Evolutionary conservation across 2,329 filamentous ascomycete genomes (phyloP), one percentile per base, ranked within the genome.

Genomic region (Pseudohalonectria lignicola): DNA sequence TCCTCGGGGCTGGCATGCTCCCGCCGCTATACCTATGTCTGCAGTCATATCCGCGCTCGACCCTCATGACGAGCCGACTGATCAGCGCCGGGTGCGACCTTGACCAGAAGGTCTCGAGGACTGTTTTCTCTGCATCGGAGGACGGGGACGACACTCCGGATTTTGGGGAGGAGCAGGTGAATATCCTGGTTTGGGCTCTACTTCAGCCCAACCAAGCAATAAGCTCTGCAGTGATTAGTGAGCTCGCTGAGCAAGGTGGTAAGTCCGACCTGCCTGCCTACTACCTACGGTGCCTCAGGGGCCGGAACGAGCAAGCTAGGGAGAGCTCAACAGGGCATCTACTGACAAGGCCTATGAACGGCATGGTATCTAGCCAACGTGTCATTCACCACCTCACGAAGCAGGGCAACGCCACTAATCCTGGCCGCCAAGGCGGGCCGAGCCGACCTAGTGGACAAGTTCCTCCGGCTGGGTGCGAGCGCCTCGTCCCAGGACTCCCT

Each of bases 181-280:
- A 71, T 2, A 57, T 77, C 3, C 56, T 82, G 8, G 57, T 70
- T 34, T 82, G 77, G 77, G 67, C 74, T 0, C 61, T 82, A 37
- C 57, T 73, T 5, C 75, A 80, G 44, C 71, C 74, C 0, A 72
- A 78, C 44, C 80, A 80, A 51, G 68, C 66, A 43, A 64, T 81
- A 36, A 78, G 74, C 52, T 74, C 69, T 23, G 53, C 60, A 5
- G 57, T 81, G 32, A 70, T 83, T 39, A 62, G 71, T 43, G 53
- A 74, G 35, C 58, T 82, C 17, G 55, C 82, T n/a, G 56, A 62
- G 49, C 50, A 64, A 45, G 49, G 67, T 35, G 75, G 73, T 37
- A 77, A 76, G 36, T 40, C 13, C 11, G n/a, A n/a, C n/a, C n/a
- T n/a, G n/a, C n/a, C n/a, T n/a, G n/a, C n/a, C n/a, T n/a, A n/a